A percentile compares a stretch with the other conserved stretches of the same genome.
These are phyloP conservation scores for Gossypium bickii DNA, from an alignment of 345 rosid genomes.

Conservation along the genomic window DNA sequence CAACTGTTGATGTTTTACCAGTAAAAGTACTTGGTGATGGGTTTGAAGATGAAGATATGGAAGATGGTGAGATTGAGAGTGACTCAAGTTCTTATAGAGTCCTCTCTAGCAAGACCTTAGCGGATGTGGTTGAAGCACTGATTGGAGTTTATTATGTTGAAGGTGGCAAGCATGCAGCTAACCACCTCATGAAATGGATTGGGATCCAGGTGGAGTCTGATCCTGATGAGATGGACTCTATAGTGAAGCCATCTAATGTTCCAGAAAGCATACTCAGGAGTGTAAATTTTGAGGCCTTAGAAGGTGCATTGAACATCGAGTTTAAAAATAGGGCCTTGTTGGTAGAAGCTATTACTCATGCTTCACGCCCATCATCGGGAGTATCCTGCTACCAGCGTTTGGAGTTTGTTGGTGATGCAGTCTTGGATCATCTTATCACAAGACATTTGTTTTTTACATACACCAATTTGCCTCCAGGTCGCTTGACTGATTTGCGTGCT, in stretches of 20 bases:
- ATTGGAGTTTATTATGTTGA: constrained; percentile 98
- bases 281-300: constrained; percentile 67
- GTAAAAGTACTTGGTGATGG: constrained; percentile 26
- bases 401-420: constrained; percentile 98
- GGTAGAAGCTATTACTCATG: constrained; percentile 94
- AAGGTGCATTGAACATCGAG: constrained; percentile 60
- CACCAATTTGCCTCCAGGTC: constrained; percentile 89
- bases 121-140: constrained; percentile 96
- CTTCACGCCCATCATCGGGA: constrained; percentile 94
- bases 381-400: constrained; percentile 91
- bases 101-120: constrained; percentile 93
- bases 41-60: constrained; percentile 68
- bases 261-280: constrained; percentile 76
- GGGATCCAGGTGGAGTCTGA: constrained; percentile 85
- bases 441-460: constrained; percentile 86
- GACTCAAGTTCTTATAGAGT: constrained; percentile 94
- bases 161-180: constrained; percentile 78
- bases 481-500: constrained; percentile 95
- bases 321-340: constrained; percentile 58
- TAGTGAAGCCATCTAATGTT: constrained; percentile 40
- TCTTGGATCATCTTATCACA: constrained; percentile 92
- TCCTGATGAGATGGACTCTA: constrained; percentile 45
- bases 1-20: constrained; percentile 29
- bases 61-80: constrained; percentile 92
- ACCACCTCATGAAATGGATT: constrained; percentile 94